Evolutionary conservation across 371 early-diverging fungal genomes (phyloP), one percentile per base, ranked within the genome.

Genomic region (Mucor irregularis): DNA sequence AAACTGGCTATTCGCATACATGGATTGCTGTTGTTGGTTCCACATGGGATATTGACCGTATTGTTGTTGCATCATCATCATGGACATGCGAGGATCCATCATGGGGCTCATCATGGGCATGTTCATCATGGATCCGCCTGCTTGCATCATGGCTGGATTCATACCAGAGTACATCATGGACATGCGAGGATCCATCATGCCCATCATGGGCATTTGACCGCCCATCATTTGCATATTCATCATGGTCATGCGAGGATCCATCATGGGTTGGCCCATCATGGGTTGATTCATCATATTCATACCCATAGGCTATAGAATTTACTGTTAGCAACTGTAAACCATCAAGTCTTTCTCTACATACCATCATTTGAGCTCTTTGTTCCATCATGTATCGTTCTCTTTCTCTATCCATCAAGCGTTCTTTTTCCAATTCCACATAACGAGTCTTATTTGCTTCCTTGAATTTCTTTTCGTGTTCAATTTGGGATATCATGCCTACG

Each of bases 401-500:
- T 39, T 71, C 71, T 25, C 62, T 53, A 21, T 67, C 62, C 57
- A 72, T 44, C 45, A 62, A 58, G 9, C 65, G 62, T 14, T 69
- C 64, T 5, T 58, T 49, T 25, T 71, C 71, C 35, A 66, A 44
- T 9, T 69, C 70, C 14, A 50, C 25, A 14, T 55, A 39, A 16
- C 64, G 56, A 30, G 49, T 54, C 24, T 68, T 69, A 17, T 49
- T 59, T 6, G 63, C 16, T 10, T 72, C 69, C 33, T 68, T 69
- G 33, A 64, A 64, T 26, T 70, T 69, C 35, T 66, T 71, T 31
- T 69, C 72, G 34, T 71, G 58, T 34, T 78, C 78, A 17, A 74
- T 51, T 44, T 74, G 78, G 5, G 78, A 71, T 22, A 78, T 78
- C 68, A 74, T 66, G 25, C 77, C 77, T 3, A 78, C 66, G 8